Percentiles rank a stretch among this genome's conserved stretches.
Conservation (phyloP, 345 rosid species). For the Turnera subulata region DNA sequence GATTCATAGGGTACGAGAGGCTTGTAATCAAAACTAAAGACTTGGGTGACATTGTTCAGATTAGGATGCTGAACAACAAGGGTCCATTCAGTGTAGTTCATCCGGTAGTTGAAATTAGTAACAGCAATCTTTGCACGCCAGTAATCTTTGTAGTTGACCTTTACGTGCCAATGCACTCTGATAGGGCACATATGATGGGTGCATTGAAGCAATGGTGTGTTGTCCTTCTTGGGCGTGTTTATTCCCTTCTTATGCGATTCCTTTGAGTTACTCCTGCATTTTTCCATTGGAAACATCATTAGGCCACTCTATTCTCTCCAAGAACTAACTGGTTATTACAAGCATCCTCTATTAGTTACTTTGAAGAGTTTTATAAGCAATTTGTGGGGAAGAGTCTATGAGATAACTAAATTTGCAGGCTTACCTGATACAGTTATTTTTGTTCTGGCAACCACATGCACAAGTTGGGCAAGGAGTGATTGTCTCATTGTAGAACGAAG, state of each 20-base stretch:
- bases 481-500: conserved; percentile 24
- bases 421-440: conserved; percentile 56
- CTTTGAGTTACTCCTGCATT: conserved; percentile 52
- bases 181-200: conserved; percentile 67
- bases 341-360: not conserved
- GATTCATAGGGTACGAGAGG: conserved; percentile 45
- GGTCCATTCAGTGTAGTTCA: conserved; percentile 62
- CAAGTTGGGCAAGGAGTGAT: conserved; percentile 28
- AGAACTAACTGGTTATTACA: no score
- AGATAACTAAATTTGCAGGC: conserved; percentile 9
- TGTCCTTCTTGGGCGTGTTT: conserved; percentile 55
- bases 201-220: conserved; percentile 51
- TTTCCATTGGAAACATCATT: not conserved
- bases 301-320: no score
- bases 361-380: no score
- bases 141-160: conserved; percentile 51
- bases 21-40: conserved; percentile 61
- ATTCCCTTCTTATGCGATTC: conserved; percentile 35
- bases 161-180: conserved; percentile 64
- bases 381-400: no score
- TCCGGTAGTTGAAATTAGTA: conserved; percentile 53
- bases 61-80: conserved; percentile 64
- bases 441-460: conserved; percentile 34
- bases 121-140: conserved; percentile 62
- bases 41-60: conserved; percentile 55